Evolutionary conservation across 1,139 yeast genomes (phyloP).

Genomic region (Hyphopichia pseudoburtonii): DNA sequence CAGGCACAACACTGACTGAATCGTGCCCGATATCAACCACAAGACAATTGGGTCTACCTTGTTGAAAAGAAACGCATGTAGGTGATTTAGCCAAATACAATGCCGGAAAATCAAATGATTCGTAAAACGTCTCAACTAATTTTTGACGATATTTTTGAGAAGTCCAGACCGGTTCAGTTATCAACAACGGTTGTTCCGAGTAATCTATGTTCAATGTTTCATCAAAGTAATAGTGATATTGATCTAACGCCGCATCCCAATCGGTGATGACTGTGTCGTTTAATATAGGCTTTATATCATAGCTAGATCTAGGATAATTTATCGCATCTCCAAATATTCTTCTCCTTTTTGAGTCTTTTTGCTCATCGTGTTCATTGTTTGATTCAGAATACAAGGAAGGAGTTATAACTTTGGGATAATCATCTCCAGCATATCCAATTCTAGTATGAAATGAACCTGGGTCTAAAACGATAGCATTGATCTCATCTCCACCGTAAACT

Average conservation of each 20-base stretch:
- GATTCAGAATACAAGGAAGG: slow-evolving; percentile 56
- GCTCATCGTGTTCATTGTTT: slow-evolving; percentile 16
- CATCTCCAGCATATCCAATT: slow-evolving; percentile 94
- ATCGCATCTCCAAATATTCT: slow-evolving; percentile 57
- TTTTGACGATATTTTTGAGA: slow-evolving; percentile 65
- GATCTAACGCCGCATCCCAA: slow-evolving; percentile 76
- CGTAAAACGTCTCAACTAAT: slow-evolving; percentile 75
- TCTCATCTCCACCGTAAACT: slow-evolving; percentile 68
- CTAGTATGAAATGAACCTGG: slow-evolving; percentile 85
- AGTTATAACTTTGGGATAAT: slow-evolving; percentile 73
- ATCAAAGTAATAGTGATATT: slow-evolving; percentile 56
- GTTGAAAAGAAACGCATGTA: slow-evolving; percentile 88
- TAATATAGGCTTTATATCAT: slow-evolving; percentile 58
- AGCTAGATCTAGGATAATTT: slow-evolving; percentile 50
- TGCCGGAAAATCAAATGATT: slow-evolving; percentile 77
- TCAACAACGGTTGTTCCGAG: slow-evolving; percentile 69
- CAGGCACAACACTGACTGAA: slow-evolving; percentile 82
- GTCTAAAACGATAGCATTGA: slow-evolving; percentile 87
- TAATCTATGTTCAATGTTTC: slow-evolving; percentile 51
- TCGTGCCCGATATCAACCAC: slow-evolving; percentile 94
- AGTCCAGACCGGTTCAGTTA: slow-evolving; percentile 90
- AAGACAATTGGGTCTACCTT: slow-evolving; percentile 89
- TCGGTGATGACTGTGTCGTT: slow-evolving; percentile 61
- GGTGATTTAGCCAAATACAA: slow-evolving; percentile 83
- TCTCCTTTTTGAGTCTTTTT: slow-evolving; percentile 14